These are phyloP conservation scores for Hypomontagnella submonticulosa DNA, from an alignment of 495 filamentous ascomycete species.

Conservation along the genomic window DNA sequence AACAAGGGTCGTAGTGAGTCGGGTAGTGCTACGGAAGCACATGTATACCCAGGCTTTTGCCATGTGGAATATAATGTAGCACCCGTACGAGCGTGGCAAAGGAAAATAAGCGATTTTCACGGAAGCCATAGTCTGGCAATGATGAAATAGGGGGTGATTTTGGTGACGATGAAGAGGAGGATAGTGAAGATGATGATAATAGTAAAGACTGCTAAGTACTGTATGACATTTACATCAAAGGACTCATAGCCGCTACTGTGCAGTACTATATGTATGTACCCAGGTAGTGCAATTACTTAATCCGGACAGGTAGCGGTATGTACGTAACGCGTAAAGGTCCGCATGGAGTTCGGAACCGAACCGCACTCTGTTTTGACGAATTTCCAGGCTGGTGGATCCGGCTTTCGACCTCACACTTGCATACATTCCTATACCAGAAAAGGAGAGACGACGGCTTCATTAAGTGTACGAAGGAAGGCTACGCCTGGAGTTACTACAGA, in stretches of 20 bases:
- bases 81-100: constrained; percentile 13
- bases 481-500: too few relatives aligned
- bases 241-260: constrained; percentile 6
- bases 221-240: not conserved
- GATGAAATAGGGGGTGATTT: not conserved
- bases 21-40: constrained; percentile 33
- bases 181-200: constrained; percentile 2
- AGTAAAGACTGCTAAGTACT: not conserved
- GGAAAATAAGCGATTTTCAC: constrained; percentile 6
- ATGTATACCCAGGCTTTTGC: constrained; percentile 20
- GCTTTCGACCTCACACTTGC: constrained; percentile 10
- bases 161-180: constrained; percentile 9
- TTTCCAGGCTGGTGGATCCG: constrained; percentile 8
- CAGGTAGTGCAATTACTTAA: constrained; percentile 34
- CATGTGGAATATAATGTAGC: constrained; percentile 14
- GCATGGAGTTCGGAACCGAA: constrained; percentile 33
- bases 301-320: constrained; percentile 27
- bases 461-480: not conserved
- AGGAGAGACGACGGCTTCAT: constrained; percentile 1
- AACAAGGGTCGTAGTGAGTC: constrained; percentile 21
- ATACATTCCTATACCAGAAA: constrained; percentile 1
- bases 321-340: constrained; percentile 22
- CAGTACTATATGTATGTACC: constrained; percentile 13
- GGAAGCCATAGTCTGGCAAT: not conserved
- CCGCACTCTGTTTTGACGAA: constrained; percentile 3